Evolutionary conservation across 805 yeast genomes (phyloP).

Genomic region (Lipomyces lipofer): DNA sequence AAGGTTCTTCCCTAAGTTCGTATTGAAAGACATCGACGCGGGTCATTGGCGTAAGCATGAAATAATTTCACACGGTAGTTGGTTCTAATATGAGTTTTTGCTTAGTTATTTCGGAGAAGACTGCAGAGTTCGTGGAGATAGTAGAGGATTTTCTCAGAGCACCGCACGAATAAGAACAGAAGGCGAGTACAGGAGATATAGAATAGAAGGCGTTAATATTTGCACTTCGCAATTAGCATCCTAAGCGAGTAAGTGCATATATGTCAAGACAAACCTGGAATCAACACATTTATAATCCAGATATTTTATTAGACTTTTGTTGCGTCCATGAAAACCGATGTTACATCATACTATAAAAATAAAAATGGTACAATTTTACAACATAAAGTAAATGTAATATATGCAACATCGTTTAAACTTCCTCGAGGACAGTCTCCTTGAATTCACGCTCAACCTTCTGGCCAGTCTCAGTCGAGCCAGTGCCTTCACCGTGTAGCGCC

Average conservation of each 20-base stretch:
- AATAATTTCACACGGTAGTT: too few relatives aligned
- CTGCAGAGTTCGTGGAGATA: constrained; percentile 65
- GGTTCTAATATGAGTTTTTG: too few relatives aligned
- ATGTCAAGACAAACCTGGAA: too few relatives aligned
- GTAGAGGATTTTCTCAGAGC: constrained; percentile 64
- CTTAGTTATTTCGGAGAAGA: constrained; percentile 72
- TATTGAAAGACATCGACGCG: constrained; percentile 68
- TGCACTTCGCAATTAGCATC: too few relatives aligned
- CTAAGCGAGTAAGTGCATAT: too few relatives aligned
- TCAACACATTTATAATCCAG: too few relatives aligned
- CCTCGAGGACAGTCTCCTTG: constrained; percentile 98
- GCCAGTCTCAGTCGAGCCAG: constrained; percentile 91
- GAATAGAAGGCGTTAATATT: too few relatives aligned
- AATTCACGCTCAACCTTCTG: constrained; percentile 92
- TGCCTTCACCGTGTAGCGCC: constrained; percentile 95
- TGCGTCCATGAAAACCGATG: constrained; percentile 17
- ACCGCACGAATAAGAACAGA: constrained; percentile 1
- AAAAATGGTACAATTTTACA: constrained; percentile 10
- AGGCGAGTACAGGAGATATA: too few relatives aligned
- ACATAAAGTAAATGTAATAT: constrained; percentile 11
- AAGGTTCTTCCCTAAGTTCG: constrained; percentile 74
- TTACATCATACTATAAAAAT: constrained; percentile 11
- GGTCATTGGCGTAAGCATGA: constrained; percentile 74
- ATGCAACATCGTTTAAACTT: constrained; percentile 61
- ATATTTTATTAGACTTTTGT: constrained; percentile 18